Evolutionary conservation across 768 basidiomycete genomes (phyloP), one percentile per base, ranked within the genome.

Genomic region (Serendipita vermifera): DNA sequence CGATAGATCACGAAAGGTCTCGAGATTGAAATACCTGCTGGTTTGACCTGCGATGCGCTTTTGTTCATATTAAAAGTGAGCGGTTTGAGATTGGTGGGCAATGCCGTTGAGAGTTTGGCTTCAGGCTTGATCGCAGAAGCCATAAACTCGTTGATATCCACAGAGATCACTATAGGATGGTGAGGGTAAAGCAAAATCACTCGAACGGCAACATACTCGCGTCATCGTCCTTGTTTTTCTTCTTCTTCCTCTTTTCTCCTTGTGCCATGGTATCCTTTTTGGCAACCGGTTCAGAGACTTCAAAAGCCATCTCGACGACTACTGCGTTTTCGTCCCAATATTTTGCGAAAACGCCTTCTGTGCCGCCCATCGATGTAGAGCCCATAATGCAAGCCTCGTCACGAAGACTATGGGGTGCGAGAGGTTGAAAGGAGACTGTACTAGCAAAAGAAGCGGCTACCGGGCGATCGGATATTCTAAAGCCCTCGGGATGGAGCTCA

Each of bases 241-340:
- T 39, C 48, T 62, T 60, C 41, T 32, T 48, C 60, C 57, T 57
- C 17, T 76, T 72, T 48, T 72, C 70, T 24, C 75, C 70, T 1
- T 69, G 55, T 22, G 71, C 62, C 7, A 69, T 64, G 3, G 46
- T 66, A 57, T 22, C 64, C 55, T 9, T 72, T 24, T 75, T 74
- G 0, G 64, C 7, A 3, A 32, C 63, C 14, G 78, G 71, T 62
- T 80, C 75, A 56, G 85, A 83, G 3, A 87, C 85, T 64, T 87
- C 79, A 64, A 89, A 90, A 62, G 86, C 84, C 41, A 88, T 70
- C 11, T 85, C 76, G 32, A 83, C 82, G 24, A 81, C 76, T 1
- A 80, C 85, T 1, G 87, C 85, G 32, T 73, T 78, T 63, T 93
- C 89, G 62, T 97, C 93, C 91, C 94, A 94, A 67, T 98, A 98